Evolutionary conservation across 2,329 filamentous ascomycete genomes (phyloP), one percentile per base, ranked within the genome.

Genomic region (Pseudocercospora musae): DNA sequence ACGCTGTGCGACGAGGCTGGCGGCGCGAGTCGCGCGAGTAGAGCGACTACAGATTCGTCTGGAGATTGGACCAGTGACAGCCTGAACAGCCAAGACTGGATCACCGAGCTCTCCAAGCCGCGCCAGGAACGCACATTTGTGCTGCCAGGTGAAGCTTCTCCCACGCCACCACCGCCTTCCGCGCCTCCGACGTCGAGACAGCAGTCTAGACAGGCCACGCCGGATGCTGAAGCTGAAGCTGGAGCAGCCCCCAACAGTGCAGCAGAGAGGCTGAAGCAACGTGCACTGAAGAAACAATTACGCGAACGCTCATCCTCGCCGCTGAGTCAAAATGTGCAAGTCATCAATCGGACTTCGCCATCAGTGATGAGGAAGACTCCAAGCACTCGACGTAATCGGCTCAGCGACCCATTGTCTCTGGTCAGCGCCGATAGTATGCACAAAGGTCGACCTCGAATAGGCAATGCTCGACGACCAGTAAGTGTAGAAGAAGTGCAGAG

Each of bases 91-190:
- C 50, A 54, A 31, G 66, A 69, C 52, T 70, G 65, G 54, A 58
- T 56, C 13, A 62, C 65, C 11, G 65, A 75, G 59, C 60, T 73
- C 62, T 65, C 68, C 15, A 67, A 71, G 29, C 72, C 73, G 4
- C 62, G 71, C 20, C 65, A 74, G 44, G 62, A 74, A 55, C 64
- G 73, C 27, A 68, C 59, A 7, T 76, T 68, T 64, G 73, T 74
- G 1, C 57, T 72, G 1, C 72, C 74, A 0, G 71, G 70, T 25
- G 73, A 76, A 66, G 73, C 71, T 20, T 73, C 72, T 8, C 72
- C 74, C 3, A 75, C 74, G 10, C 52, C 52, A 18, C 52, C 52
- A n/a, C 74, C 74, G 15, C 72, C 74, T 2, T 70, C 71, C n/a
- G 63, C 62, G 37, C 62, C 63, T 18, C 64, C 62, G 1, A 56